Evolutionary conservation across 2,329 filamentous ascomycete genomes (phyloP).

Genomic region (Neurospora crassa): DNA sequence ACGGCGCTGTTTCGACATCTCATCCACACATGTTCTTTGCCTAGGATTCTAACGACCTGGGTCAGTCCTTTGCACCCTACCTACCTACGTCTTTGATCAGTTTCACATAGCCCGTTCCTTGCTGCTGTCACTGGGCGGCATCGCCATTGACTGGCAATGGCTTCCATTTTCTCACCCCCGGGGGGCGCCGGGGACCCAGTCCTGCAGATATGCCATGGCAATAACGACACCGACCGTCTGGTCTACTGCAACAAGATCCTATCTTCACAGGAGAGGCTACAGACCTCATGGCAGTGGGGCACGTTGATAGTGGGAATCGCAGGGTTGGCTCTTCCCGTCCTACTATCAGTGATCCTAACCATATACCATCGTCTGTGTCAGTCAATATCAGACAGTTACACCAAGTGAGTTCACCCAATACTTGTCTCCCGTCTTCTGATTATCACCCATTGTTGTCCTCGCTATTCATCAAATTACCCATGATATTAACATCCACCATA

Average conservation of each 20-base stretch:
- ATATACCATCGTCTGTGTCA: neutral
- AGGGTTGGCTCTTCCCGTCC: slow-evolving; percentile 15
- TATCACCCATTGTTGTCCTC: neutral
- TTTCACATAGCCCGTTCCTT: neutral
- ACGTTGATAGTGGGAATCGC: slow-evolving; percentile 19
- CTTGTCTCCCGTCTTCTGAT: neutral
- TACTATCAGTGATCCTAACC: neutral
- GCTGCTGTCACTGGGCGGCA: neutral
- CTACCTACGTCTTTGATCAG: neutral
- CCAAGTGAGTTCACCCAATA: neutral
- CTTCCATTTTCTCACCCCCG: slow-evolving; percentile 25
- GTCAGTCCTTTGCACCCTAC: neutral
- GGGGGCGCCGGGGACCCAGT: slow-evolving; percentile 19
- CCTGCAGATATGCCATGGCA: slow-evolving; percentile 14
- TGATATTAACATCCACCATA: neutral
- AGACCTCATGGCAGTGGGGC: slow-evolving; percentile 20
- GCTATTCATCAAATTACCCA: neutral
- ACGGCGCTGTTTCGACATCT: neutral
- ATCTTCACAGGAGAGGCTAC: slow-evolving; percentile 14
- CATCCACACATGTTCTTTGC: neutral
- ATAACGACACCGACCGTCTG: slow-evolving; percentile 7
- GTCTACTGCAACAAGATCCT: slow-evolving; percentile 24
- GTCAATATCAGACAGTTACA: slow-evolving; percentile 1
- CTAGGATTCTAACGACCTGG: neutral
- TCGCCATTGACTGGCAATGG: slow-evolving; percentile 16